phyloP scores from a whole-genome alignment of 108 stramenopile genomes.

The Conticribra weissflogii region DNA sequence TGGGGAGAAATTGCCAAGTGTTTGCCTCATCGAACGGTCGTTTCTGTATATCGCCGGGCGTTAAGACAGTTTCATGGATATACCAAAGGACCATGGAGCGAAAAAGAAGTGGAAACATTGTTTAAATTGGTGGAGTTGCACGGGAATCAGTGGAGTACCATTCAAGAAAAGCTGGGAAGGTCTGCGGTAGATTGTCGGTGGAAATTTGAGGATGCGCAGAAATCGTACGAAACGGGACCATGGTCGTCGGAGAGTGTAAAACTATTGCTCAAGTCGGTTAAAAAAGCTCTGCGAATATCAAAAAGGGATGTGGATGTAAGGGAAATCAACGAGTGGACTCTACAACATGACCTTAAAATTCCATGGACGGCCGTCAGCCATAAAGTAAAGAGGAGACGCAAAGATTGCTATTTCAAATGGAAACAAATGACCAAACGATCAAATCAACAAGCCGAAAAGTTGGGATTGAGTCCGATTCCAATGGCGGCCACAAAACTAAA shows the following conservation, averaged over 20 bases:
- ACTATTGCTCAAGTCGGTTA: slow-evolving; percentile 52
- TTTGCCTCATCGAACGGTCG: slow-evolving; percentile 78
- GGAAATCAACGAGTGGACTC: slow-evolving; percentile 51
- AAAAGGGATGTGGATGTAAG: slow-evolving; percentile 55
- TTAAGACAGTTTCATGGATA: slow-evolving; percentile 75
- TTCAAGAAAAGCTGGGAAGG: slow-evolving; percentile 74
- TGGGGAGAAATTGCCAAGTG: slow-evolving; percentile 84
- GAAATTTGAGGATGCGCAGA: slow-evolving; percentile 69
- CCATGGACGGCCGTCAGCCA: slow-evolving; percentile 66
- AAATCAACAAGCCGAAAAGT: slow-evolving; percentile 57
- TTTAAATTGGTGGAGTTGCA: slow-evolving; percentile 52
- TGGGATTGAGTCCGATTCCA: slow-evolving; percentile 32
- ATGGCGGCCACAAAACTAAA: slow-evolving; percentile 20
- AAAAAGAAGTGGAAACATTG: slow-evolving; percentile 59
- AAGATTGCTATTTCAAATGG: slow-evolving; percentile 47
- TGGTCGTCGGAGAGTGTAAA: slow-evolving; percentile 75
- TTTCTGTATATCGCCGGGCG: slow-evolving; percentile 81
- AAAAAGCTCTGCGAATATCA: slow-evolving; percentile 51
- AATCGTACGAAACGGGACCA: slow-evolving; percentile 66
- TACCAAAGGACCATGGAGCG: slow-evolving; percentile 74
- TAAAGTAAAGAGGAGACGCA: slow-evolving; percentile 17
- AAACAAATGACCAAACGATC: slow-evolving; percentile 75
- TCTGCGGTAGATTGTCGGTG: slow-evolving; percentile 71
- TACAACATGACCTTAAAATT: slow-evolving; percentile 43
- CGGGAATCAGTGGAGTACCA: slow-evolving; percentile 76